Base-by-base conservation (phyloP, 2,329 filamentous ascomycete genomes). In the Fonsecaea pugnacius region DNA sequence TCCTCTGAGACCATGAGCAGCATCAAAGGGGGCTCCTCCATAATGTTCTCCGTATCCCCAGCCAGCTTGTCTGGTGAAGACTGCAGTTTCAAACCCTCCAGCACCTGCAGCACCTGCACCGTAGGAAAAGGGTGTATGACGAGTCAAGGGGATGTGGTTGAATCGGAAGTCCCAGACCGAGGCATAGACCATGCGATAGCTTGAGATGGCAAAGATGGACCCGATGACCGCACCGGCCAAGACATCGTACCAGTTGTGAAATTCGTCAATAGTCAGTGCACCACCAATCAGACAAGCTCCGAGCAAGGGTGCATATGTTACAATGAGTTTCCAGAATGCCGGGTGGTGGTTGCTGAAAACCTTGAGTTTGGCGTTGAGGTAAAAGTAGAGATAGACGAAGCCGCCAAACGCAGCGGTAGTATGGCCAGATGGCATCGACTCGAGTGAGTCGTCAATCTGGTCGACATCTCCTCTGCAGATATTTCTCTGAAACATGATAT, bases 311-410 rank as follows among this genome's bases (percentile, higher is more conserved):
- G 85, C 82, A 71, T 89, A 89, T 27, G 86, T 78, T 16, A 81
- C 83, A 35, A 89, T 79, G 12, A 91, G 76, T 77, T 91, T 91
- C 89, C 89, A 91, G 83, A 91, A 86, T 12, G 86, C 81, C 0
- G 89, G 85, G 72, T 91, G 89, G 73, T 89, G 89, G 79, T 91
- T 89, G 67, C 85, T 79, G 70, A 87, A 91, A 62, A 91, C 84
- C 81, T 91, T 92, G 69, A 92, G 82, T 79, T 92, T 92, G 54
- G 88, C 89, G 75, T 92, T 92, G 51, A 92, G 84, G 78, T 91
- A 92, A 1, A 92, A 79, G 69, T 83, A 89, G 2, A 92, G 78
- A 73, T 85, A 92, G 24, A 90, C 82, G 55, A 72, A 70, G 8
- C 69, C 70, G 9, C 67, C 69, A 57, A 61, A 70, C 1, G 88